phyloP scores from a whole-genome alignment of 2,329 filamentous ascomycete species.

The Sporothrix globosa region DNA sequence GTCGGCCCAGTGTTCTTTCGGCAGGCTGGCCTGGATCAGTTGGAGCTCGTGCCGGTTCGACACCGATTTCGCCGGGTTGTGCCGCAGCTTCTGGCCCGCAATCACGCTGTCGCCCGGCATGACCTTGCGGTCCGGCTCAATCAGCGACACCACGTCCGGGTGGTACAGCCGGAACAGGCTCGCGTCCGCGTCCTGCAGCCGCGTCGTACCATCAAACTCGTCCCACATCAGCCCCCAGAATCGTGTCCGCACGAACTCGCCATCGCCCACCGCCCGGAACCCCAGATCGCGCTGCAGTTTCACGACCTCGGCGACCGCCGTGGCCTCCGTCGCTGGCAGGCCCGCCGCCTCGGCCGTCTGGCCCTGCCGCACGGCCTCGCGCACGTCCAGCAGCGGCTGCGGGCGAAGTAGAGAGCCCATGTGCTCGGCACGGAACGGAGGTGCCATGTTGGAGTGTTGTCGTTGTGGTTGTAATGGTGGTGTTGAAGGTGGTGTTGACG shows the following conservation, averaged over 20 bases:
- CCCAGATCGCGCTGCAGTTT: conserved; percentile 62
- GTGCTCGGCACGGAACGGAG: conserved; percentile 72
- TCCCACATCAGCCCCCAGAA: conserved; percentile 46
- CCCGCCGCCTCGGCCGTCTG: conserved; percentile 48
- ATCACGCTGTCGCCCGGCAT: conserved; percentile 62
- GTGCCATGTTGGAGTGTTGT: conserved; percentile 26
- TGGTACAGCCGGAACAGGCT: conserved; percentile 60
- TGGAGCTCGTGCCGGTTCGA: conserved; percentile 53
- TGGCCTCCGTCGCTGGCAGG: conserved; percentile 59
- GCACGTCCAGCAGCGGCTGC: conserved; percentile 56
- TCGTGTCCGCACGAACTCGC: conserved; percentile 56
- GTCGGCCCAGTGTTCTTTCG: conserved; percentile 53
- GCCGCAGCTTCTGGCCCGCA: conserved; percentile 52
- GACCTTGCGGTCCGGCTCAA: conserved; percentile 57
- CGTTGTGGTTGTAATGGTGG: background rate
- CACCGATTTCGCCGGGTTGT: conserved; percentile 48
- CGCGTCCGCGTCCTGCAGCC: conserved; percentile 49
- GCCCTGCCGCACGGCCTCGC: conserved; percentile 61
- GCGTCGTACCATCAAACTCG: conserved; percentile 51
- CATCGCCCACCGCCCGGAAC: conserved; percentile 61
- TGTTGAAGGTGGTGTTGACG: background rate
- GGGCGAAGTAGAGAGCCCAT: conserved; percentile 74
- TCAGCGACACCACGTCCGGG: conserved; percentile 58
- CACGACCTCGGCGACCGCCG: conserved; percentile 62
- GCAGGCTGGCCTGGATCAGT: conserved; percentile 61